Percentiles rank a stretch among this genome's conserved stretches.
Conservation (phyloP, 2,329 filamentous ascomycete genomes). For the Penicillium freii region DNA sequence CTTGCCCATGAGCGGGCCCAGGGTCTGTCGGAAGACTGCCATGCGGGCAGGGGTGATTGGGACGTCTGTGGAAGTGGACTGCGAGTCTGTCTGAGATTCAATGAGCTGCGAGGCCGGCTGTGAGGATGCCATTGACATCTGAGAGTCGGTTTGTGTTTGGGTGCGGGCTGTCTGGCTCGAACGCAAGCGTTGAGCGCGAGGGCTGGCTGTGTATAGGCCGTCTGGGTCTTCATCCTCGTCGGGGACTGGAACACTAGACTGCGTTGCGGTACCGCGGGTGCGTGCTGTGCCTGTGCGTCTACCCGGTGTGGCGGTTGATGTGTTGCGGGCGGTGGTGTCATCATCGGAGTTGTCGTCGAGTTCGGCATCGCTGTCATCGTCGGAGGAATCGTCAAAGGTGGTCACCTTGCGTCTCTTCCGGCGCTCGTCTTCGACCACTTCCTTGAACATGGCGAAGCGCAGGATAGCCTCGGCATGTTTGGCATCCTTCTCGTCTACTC, state of each 20-base stretch:
- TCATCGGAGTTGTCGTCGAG: slow-evolving; percentile 33
- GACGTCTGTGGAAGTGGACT: slow-evolving; percentile 40
- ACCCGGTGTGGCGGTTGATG: slow-evolving; percentile 32
- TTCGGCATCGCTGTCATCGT: slow-evolving; percentile 45
- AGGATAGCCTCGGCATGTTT: slow-evolving; percentile 84
- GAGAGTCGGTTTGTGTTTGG: slow-evolving; percentile 46
- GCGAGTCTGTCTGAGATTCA: slow-evolving; percentile 48
- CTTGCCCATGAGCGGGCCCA: slow-evolving; percentile 80
- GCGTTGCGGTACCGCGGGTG: slow-evolving; percentile 36
- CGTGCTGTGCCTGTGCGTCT: slow-evolving; percentile 30
- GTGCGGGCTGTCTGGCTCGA: slow-evolving; percentile 42
- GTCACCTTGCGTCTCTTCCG: slow-evolving; percentile 79
- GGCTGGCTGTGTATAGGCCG: slow-evolving; percentile 55
- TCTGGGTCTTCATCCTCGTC: slow-evolving; percentile 49
- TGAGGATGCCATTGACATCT: slow-evolving; percentile 75
- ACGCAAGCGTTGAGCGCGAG: slow-evolving; percentile 42
- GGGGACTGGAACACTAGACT: slow-evolving; percentile 47
- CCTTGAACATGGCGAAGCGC: slow-evolving; percentile 94
- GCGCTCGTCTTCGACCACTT: slow-evolving; percentile 76
- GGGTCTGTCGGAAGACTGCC: slow-evolving; percentile 70
- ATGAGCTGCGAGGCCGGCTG: slow-evolving; percentile 70
- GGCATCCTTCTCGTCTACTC: slow-evolving; percentile 87
- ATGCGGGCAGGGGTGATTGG: slow-evolving; percentile 58
- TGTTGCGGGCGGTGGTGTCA: slow-evolving; percentile 22
- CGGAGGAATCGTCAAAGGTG: slow-evolving; percentile 61